Base-by-base conservation (phyloP, 2,329 filamentous ascomycete species). In the Emydomyces testavorans region DNA sequence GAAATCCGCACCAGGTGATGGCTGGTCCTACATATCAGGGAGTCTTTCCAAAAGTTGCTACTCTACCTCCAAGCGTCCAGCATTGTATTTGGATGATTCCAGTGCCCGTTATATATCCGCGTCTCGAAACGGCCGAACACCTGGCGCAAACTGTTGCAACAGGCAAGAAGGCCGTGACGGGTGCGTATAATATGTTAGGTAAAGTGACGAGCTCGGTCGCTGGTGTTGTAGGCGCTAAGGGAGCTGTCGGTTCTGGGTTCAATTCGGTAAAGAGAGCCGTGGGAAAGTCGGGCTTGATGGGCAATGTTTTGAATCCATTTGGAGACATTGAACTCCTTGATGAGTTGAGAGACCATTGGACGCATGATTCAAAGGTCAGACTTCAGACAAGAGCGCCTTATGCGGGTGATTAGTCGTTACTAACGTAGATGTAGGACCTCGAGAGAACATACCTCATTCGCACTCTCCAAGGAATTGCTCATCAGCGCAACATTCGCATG, bases 71-170 rank as follows among this genome's bases (percentile, higher is more conserved):
- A 0, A 92, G 84, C 57, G 88, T 98, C 7, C 92, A 98, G 66
- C 92, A 98, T 64, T 95, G 90, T 60, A 79, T 98, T 50, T 92
- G 89, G 85, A 93, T 96, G 82, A 66, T 96, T 8, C 86, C 90
- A 0, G 87, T 95, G 4, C 92, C 92, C 0, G 65, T 96, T 16
- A 71, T 96, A 34, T 98, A 96, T 61, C 92, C 92, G 18, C 79
- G 92, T 1, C 71, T 98, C 13, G 92, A 96, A 57, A 85, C 85
- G 1, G 85, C 94, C 3, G 92, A 96, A 68, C 87, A 86, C 54
- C 74, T 98, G 48, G 88, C 88, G 28, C 84, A 89, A 58, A 94
- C 90, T 0, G 82, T 96, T 52, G 84, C 89, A 13, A 94, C 88
- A 0, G 90, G 90, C 42, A 98, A 98, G 74, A 94, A 94, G 67